phyloP scores from a whole-genome alignment of 805 yeast genomes.

The Candida coquimbonensis region DNA sequence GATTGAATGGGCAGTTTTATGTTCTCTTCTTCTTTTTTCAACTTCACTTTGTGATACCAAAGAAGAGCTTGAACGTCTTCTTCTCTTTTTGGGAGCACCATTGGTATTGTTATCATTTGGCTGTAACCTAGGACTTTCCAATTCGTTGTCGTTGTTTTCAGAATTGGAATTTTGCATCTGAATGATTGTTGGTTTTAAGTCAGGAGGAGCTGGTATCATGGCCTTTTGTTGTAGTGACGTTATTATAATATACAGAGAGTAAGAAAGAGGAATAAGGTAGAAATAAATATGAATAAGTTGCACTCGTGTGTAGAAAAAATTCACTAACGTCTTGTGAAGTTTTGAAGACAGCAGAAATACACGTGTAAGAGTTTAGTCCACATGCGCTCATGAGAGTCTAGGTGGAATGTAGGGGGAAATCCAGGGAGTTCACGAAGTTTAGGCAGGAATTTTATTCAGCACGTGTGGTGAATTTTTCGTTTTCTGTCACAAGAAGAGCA shows the following conservation, averaged over 20 bases:
- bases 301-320: too few species aligned
- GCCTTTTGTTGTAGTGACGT: too few species aligned
- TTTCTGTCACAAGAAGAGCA: too few species aligned
- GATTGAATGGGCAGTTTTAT: conserved; percentile 61
- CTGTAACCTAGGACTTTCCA: conserved; percentile 1
- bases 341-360: too few species aligned
- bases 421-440: too few species aligned
- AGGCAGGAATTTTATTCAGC: too few species aligned
- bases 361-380: too few species aligned
- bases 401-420: too few species aligned
- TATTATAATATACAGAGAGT: background rate
- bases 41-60: conserved; percentile 22
- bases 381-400: too few species aligned
- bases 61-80: conserved; percentile 21
- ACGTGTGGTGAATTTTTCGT: too few species aligned
- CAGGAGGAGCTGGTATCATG: conserved; percentile 38
- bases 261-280: background rate
- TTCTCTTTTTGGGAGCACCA: conserved; percentile 15
- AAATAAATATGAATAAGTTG: background rate
- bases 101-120: conserved; percentile 3
- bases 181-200: conserved; percentile 39
- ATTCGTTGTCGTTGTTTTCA: background rate
- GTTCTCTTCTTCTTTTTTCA: conserved; percentile 38
- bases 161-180: conserved; percentile 28
- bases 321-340: too few species aligned